Percentiles rank a stretch among this genome's conserved stretches.
Evolutionary conservation across 768 basidiomycete genomes (phyloP).

Genomic region (Pholiota microspora): DNA sequence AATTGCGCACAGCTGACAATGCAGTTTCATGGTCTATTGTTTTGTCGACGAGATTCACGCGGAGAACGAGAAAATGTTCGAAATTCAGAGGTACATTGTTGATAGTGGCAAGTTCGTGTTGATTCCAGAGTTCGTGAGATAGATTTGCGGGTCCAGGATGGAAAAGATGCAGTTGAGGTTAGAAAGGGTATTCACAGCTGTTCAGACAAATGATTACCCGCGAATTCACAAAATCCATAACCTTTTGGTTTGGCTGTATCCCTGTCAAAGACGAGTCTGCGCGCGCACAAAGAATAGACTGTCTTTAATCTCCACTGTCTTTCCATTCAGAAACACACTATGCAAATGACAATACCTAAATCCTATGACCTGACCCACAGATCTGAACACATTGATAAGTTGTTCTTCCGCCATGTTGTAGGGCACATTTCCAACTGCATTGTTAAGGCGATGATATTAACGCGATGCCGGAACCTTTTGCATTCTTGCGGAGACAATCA

Average conservation of each 20-base stretch:
- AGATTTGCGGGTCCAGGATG: background rate
- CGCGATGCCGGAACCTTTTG: background rate
- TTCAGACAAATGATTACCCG: slow-evolving; percentile 53
- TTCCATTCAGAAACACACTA: background rate
- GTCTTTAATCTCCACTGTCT: slow-evolving; percentile 1
- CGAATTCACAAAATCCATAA: slow-evolving; percentile 92
- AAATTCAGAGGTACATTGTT: background rate
- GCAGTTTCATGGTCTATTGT: slow-evolving; percentile 91
- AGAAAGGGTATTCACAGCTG: slow-evolving; percentile 28
- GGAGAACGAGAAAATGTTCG: background rate
- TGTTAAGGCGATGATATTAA: background rate
- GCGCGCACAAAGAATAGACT: slow-evolving; percentile 5
- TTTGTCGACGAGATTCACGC: background rate
- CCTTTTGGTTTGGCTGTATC: slow-evolving; percentile 95
- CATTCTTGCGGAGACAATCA: background rate
- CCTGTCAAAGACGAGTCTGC: slow-evolving; percentile 83
- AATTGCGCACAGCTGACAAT: slow-evolving; percentile 90
- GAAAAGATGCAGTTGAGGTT: slow-evolving; percentile 29
- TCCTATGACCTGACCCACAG: slow-evolving; percentile 85
- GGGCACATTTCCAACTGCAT: slow-evolving; percentile 77
- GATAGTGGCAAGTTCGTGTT: too few species aligned
- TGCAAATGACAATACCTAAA: slow-evolving; percentile 56
- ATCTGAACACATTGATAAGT: slow-evolving; percentile 85
- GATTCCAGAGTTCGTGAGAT: too few species aligned
- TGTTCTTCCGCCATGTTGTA: slow-evolving; percentile 91